Evolutionary conservation across 306 rosid genomes (phyloP).

Genomic region (Trichosanthes cucumerina): DNA sequence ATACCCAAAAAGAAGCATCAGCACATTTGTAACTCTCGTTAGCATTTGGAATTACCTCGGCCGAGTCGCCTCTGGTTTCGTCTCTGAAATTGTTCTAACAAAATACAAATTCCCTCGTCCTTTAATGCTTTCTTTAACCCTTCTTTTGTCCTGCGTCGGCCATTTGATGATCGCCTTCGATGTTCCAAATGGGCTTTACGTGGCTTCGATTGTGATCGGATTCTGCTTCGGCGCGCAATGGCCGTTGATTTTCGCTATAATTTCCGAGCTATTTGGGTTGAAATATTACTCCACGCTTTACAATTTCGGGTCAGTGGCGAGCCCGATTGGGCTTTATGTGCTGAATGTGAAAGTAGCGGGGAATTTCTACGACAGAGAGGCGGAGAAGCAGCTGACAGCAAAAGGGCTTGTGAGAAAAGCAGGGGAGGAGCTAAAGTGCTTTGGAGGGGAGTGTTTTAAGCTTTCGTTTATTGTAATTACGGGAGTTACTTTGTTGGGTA

Average conservation of each 20-base stretch:
- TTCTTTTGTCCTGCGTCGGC: constrained; percentile 20
- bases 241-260: constrained; percentile 17
- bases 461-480: constrained; percentile 37
- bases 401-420: constrained; percentile 1
- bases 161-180: constrained; percentile 27
- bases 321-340: constrained; percentile 23
- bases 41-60: constrained; percentile 24
- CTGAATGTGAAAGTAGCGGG: constrained; percentile 23
- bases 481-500: constrained; percentile 28
- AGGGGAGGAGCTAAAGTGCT: constrained; percentile 16
- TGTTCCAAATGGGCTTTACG: constrained; percentile 16
- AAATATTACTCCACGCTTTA: constrained; percentile 19
- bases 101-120: constrained; percentile 26
- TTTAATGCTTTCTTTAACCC: constrained; percentile 20
- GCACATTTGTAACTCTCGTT: constrained; percentile 17
- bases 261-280: constrained; percentile 22
- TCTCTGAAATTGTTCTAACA: constrained; percentile 14
- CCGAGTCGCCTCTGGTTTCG: constrained; percentile 10
- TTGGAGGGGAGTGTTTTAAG: constrained; percentile 14
- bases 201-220: constrained; percentile 17
- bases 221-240: constrained; percentile 23
- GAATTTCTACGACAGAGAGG: constrained; percentile 20
- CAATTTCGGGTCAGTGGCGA: constrained; percentile 18
- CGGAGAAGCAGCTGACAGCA: constrained; percentile 14
- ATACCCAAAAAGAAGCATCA: constrained; percentile 8